A percentile compares a stretch with the other conserved stretches of the same genome.
These are phyloP conservation scores for Globisporangium acanthophoron DNA, from an alignment of 352 stramenopile species.

Conservation along the genomic window DNA sequence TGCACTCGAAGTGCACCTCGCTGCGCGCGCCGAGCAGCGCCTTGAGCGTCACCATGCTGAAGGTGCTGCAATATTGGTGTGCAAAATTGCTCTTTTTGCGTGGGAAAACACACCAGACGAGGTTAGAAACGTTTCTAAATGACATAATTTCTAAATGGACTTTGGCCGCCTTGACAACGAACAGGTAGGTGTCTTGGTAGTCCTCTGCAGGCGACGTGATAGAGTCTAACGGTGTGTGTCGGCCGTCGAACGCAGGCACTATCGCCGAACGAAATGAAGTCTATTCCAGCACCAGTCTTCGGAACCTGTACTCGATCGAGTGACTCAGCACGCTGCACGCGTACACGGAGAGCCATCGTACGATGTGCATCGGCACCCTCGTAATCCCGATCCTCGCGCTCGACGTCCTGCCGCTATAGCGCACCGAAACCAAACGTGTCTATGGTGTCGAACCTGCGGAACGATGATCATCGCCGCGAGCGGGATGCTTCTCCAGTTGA, in stretches of 20 bases:
- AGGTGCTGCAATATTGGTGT: too few species aligned
- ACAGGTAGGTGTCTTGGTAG: too few species aligned
- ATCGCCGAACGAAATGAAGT: too few species aligned
- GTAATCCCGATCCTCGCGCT: conserved; percentile 2
- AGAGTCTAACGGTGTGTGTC: too few species aligned
- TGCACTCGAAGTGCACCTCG: conserved; percentile 62
- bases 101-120: too few species aligned
- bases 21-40: conserved; percentile 39
- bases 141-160: too few species aligned
- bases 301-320: conserved; percentile 5
- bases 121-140: too few species aligned
- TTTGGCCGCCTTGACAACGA: too few species aligned
- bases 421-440: background rate
- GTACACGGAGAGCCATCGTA: background rate
- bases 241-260: too few species aligned
- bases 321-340: background rate
- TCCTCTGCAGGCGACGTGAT: too few species aligned
- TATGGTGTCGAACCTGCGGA: background rate
- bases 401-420: conserved; percentile 2
- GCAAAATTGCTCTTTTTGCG: too few species aligned
- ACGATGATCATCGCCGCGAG: background rate
- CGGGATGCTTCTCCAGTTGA: background rate
- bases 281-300: background rate
- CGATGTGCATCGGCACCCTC: conserved; percentile 12
- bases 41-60: conserved; percentile 46